These are phyloP conservation scores for Naganishia kalamii DNA, from an alignment of 768 basidiomycete species.

Conservation along the genomic window DNA sequence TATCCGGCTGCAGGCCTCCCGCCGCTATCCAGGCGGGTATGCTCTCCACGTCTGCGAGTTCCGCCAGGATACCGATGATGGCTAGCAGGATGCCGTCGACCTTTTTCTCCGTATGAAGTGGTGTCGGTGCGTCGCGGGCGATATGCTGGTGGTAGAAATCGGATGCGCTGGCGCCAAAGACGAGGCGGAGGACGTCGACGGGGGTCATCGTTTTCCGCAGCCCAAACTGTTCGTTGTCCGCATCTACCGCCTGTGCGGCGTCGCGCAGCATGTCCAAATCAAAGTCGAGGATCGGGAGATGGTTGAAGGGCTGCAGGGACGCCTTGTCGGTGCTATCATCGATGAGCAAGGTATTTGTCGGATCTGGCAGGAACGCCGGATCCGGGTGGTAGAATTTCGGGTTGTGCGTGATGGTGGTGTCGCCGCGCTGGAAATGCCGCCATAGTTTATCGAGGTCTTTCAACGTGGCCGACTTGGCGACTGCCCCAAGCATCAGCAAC, in stretches of 20 bases:
- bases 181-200: neutral
- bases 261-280: constrained; percentile 1
- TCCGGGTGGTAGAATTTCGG: constrained; percentile 12
- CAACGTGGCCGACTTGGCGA: constrained; percentile 38
- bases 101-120: neutral
- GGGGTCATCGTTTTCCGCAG: neutral
- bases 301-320: constrained; percentile 41
- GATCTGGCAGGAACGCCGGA: constrained; percentile 15
- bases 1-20: constrained; percentile 31
- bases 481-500: constrained; percentile 10
- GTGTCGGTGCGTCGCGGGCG: neutral
- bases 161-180: neutral
- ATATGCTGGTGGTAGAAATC: neutral
- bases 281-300: constrained; percentile 41
- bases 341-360: constrained; percentile 32
- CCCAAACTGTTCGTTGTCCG: neutral
- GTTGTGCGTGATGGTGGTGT: neutral
- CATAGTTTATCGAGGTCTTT: constrained; percentile 41
- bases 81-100: constrained; percentile 38
- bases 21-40: constrained; percentile 42
- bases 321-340: constrained; percentile 44
- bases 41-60: constrained; percentile 29
- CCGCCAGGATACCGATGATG: constrained; percentile 42
- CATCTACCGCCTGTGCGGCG: neutral
- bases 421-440: constrained; percentile 9